These are phyloP conservation scores for Styphnolobium japonicum DNA, from an alignment of 306 rosid genomes.

Conservation along the genomic window DNA sequence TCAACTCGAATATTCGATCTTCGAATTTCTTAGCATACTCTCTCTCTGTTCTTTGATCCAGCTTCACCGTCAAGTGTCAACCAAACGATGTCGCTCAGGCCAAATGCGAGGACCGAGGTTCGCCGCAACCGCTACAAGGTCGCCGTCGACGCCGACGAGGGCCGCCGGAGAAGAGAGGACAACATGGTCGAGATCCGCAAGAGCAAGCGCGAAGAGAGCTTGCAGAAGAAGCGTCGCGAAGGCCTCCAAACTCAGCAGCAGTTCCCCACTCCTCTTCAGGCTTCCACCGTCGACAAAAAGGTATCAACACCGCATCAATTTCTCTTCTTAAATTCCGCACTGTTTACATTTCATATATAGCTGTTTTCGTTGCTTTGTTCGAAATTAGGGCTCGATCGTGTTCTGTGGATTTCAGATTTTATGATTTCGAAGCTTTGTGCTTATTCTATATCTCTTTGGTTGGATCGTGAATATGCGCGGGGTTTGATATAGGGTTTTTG, in stretches of 20 bases:
- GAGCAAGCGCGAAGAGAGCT: conserved; percentile 79
- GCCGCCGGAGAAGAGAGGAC: conserved; percentile 81
- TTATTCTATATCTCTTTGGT: too few relatives aligned
- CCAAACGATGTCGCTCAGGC: conserved; percentile 65
- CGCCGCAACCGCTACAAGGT: conserved; percentile 88
- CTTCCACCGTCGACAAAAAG: conserved; percentile 53
- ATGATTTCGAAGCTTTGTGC: too few relatives aligned
- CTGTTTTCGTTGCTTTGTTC: background rate
- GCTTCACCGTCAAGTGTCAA: too few relatives aligned
- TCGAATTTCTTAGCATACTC: background rate
- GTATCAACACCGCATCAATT: conserved; percentile 17
- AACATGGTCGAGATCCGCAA: conserved; percentile 86
- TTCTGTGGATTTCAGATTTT: background rate
- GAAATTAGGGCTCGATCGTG: conserved; percentile 26
- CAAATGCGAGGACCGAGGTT: conserved; percentile 68
- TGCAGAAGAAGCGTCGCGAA: conserved; percentile 82
- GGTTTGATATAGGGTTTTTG: conserved; percentile 1
- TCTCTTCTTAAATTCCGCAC: too few relatives aligned
- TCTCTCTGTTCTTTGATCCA: background rate
- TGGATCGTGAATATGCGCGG: background rate
- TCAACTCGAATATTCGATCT: background rate
- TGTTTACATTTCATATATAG: background rate
- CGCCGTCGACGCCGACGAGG: conserved; percentile 78
- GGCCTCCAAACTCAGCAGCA: conserved; percentile 66
- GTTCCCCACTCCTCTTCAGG: conserved; percentile 38